These are phyloP conservation scores for Hygrocybe coccinea DNA, from an alignment of 768 basidiomycete species.

Conservation along the genomic window DNA sequence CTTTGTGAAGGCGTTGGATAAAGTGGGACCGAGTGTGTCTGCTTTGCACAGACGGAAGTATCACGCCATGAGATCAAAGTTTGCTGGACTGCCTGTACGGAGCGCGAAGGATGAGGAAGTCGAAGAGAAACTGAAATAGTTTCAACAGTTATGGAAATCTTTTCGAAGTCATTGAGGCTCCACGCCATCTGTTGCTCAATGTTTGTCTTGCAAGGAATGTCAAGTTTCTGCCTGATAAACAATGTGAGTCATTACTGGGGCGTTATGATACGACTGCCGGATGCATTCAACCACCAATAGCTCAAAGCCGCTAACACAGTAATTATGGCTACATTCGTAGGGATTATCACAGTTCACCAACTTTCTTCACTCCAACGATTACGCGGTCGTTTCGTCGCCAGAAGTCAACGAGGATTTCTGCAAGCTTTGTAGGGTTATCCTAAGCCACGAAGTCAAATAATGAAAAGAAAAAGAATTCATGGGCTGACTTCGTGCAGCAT, in stretches of 20 bases:
- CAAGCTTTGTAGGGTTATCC: slow-evolving; percentile 82
- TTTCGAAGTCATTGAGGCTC: too few species aligned
- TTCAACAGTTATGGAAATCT: background rate
- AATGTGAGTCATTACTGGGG: too few species aligned
- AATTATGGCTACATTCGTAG: background rate
- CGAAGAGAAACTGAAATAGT: slow-evolving; percentile 26
- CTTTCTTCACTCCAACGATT: slow-evolving; percentile 54
- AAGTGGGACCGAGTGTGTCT: slow-evolving; percentile 85
- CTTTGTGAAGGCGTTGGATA: slow-evolving; percentile 69
- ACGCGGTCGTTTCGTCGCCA: slow-evolving; percentile 85
- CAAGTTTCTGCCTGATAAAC: too few species aligned
- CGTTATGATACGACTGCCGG: too few species aligned
- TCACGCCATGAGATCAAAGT: slow-evolving; percentile 72
- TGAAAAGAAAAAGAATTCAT: background rate
- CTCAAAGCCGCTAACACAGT: too few species aligned
- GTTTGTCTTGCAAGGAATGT: too few species aligned
- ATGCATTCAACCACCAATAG: too few species aligned
- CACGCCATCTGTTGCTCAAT: too few species aligned
- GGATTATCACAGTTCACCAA: slow-evolving; percentile 39
- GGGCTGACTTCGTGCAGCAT: slow-evolving; percentile 83
- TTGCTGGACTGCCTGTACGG: slow-evolving; percentile 70
- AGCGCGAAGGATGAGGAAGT: slow-evolving; percentile 42
- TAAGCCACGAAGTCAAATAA: slow-evolving; percentile 28
- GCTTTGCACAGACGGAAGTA: slow-evolving; percentile 77
- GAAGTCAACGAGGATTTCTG: slow-evolving; percentile 80